Conservation (phyloP, 208 protist genomes). For the Leptomonas pyrrhocoris region DNA sequence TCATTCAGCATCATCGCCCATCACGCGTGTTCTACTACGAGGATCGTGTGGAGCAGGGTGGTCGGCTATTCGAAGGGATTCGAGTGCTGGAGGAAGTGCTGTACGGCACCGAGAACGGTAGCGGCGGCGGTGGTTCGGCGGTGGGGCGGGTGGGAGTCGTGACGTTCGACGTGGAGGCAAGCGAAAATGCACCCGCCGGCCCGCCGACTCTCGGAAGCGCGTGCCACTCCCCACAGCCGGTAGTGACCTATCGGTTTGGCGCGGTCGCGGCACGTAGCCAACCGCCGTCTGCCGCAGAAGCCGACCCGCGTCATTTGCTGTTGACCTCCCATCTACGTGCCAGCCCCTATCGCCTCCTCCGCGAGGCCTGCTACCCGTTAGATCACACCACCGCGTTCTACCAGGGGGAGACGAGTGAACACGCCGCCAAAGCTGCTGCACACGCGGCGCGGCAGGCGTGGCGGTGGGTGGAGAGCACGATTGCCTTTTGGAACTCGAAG, state of each 20-base stretch:
- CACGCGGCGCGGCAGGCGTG: conserved; percentile 26
- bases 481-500: conserved; percentile 25
- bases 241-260: conserved; percentile 5
- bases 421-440: background rate
- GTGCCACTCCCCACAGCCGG: background rate
- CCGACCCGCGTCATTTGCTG: background rate
- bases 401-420: conserved; percentile 1
- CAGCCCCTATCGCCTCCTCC: conserved; percentile 33
- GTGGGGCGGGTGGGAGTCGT: conserved; percentile 31
- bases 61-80: conserved; percentile 55
- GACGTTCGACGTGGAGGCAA: conserved; percentile 25
- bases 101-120: conserved; percentile 15
- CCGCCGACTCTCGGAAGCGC: background rate
- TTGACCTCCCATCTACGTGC: conserved; percentile 8
- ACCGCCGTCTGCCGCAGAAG: background rate
- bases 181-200: background rate
- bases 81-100: conserved; percentile 45
- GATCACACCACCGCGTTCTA: conserved; percentile 22
- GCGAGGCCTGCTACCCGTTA: conserved; percentile 33
- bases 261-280: background rate
- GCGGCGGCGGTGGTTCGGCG: background rate
- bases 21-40: conserved; percentile 81
- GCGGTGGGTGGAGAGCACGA: conserved; percentile 47
- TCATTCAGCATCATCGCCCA: conserved; percentile 53
- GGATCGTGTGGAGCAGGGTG: conserved; percentile 73